Evolutionary conservation across 225 moss, liverwort and hornwort genomes (phyloP).

Genomic region (Sphagnum tenellum): DNA sequence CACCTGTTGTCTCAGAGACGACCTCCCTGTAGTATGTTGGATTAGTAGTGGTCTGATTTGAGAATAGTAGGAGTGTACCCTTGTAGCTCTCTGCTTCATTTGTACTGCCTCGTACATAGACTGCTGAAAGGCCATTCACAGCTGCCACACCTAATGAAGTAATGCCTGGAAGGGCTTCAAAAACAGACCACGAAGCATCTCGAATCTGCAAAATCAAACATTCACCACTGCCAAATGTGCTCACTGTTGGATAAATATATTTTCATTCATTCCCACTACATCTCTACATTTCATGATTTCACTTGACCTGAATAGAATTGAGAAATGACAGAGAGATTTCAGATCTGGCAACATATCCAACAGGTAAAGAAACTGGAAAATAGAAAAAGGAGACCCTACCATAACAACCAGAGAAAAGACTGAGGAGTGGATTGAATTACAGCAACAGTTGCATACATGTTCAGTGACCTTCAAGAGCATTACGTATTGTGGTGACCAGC

Average conservation of each 20-base stretch:
- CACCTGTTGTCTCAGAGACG: conserved; percentile 53
- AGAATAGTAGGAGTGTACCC: conserved; percentile 40
- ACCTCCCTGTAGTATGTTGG: conserved; percentile 54
- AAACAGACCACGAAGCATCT: conserved; percentile 65
- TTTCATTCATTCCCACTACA: neutral
- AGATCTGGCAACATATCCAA: neutral
- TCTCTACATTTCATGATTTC: neutral
- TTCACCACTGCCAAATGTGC: neutral
- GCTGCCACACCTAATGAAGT: conserved; percentile 69
- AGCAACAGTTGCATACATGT: no score
- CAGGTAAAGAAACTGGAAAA: neutral
- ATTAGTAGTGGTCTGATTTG: conserved; percentile 33
- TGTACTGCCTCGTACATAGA: conserved; percentile 41
- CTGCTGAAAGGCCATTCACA: conserved; percentile 53
- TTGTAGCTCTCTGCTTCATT: conserved; percentile 28
- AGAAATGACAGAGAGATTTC: neutral
- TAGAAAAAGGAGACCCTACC: no score
- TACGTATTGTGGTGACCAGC: no score
- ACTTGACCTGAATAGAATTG: neutral
- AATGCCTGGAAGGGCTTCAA: conserved; percentile 62
- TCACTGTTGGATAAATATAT: neutral
- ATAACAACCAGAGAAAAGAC: no score
- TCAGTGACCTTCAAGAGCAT: no score
- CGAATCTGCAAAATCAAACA: conserved; percentile 40
- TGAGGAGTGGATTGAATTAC: no score